Evolutionary conservation across 345 rosid genomes (phyloP).

Genomic region (Gynandropsis gynandra): DNA sequence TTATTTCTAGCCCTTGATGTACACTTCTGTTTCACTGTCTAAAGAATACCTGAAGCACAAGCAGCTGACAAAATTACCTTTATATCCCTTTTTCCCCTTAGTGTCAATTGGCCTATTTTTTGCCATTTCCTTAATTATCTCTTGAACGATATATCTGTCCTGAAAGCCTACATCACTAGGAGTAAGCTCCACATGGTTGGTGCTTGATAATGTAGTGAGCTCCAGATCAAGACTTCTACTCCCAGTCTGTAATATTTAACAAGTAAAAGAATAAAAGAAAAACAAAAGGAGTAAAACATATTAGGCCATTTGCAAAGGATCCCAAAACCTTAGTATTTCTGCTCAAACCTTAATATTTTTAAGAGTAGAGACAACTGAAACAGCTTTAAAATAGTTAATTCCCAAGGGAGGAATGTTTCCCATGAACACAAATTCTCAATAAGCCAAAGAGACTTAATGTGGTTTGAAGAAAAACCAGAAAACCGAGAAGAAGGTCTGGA

Average conservation of each 20-base stretch:
- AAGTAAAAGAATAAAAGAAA: neutral
- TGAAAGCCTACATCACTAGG: constrained; percentile 97
- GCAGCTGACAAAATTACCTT: constrained; percentile 38
- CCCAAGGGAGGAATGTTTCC: neutral
- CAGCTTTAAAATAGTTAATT: neutral
- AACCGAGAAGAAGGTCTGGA: neutral
- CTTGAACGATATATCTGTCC: constrained; percentile 93
- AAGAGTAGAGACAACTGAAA: neutral
- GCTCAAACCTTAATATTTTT: neutral
- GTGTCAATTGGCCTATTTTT: constrained; percentile 87
- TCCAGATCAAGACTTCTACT: constrained; percentile 81
- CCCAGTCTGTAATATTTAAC: constrained; percentile 57
- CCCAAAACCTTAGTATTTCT: constrained; percentile 1
- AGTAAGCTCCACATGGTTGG: constrained; percentile 83
- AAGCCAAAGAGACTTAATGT: neutral
- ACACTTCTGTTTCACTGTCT: neutral
- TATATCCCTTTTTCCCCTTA: constrained; percentile 77
- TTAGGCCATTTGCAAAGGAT: constrained; percentile 1
- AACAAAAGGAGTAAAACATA: neutral
- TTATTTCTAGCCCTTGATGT: neutral
- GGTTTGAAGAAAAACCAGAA: neutral
- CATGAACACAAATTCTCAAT: too few species aligned
- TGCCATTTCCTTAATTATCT: constrained; percentile 96
- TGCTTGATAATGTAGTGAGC: constrained; percentile 79
- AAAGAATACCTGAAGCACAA: neutral